Evolutionary conservation across 176 grass and related monocot species (phyloP).

Genomic region (Hordeum vulgare): MorexV3_pseudomolecules_assembly NC_058523.1:462196019-462196518

Average conservation of each 20-base stretch:
- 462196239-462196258: not conserved
- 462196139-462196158: not conserved
- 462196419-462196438: too few relatives aligned
- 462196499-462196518: too few relatives aligned
- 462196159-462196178: not conserved
- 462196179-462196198: not conserved
- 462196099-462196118: not conserved
- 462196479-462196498: too few relatives aligned
- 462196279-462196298: not conserved
- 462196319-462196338: conserved; percentile 9
- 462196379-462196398: not conserved
- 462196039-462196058: conserved; percentile 24
- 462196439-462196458: too few relatives aligned
- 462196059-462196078: not conserved
- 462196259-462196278: not conserved
- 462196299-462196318: not conserved
- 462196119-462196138: not conserved
- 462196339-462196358: not conserved
- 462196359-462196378: not conserved
- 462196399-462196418: not conserved
- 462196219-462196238: not conserved
- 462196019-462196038: conserved; percentile 9
- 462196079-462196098: not conserved
- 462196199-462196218: not conserved
- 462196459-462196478: too few relatives aligned